Conservation (phyloP, 257 asterid genomes). For the Apocynum venetum region DNA sequence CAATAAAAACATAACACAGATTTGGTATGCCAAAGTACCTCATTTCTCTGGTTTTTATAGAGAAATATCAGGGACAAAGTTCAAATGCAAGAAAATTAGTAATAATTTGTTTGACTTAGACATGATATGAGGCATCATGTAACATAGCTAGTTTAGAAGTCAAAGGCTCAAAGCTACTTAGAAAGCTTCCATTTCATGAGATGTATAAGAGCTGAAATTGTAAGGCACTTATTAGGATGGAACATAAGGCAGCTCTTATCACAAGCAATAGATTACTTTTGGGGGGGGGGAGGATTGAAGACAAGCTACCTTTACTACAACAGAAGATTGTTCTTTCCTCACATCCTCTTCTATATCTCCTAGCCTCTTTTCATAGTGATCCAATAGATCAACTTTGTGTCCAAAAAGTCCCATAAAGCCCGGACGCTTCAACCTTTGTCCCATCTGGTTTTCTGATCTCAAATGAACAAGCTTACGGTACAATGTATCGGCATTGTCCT, state of each 20-base stretch:
- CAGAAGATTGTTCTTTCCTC: conserved; percentile 57
- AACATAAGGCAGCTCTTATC: neutral
- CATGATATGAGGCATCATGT: neutral
- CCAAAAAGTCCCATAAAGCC: conserved; percentile 76
- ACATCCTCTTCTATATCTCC: conserved; percentile 64
- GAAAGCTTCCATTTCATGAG: neutral
- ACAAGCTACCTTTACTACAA: conserved; percentile 57
- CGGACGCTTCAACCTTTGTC: conserved; percentile 39
- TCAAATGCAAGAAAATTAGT: neutral
- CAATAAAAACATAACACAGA: too few relatives aligned
- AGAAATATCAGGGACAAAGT: too few relatives aligned
- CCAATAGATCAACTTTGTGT: conserved; percentile 40
- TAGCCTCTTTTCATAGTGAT: conserved; percentile 67
- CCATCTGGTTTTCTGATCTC: conserved; percentile 40
- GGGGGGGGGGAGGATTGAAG: neutral
- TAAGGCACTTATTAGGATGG: neutral
- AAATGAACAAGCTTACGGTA: conserved; percentile 45
- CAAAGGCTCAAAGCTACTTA: neutral
- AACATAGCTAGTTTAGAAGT: neutral
- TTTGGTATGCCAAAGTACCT: too few relatives aligned
- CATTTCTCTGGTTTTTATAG: too few relatives aligned
- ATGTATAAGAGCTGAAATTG: neutral
- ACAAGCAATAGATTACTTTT: neutral
- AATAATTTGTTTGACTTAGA: neutral
- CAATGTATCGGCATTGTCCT: conserved; percentile 59